Percentiles rank a stretch among this genome's conserved stretches.
Evolutionary conservation across 257 asterid genomes (phyloP).

Genomic region (Fraxinus quadrangulata): DNA sequence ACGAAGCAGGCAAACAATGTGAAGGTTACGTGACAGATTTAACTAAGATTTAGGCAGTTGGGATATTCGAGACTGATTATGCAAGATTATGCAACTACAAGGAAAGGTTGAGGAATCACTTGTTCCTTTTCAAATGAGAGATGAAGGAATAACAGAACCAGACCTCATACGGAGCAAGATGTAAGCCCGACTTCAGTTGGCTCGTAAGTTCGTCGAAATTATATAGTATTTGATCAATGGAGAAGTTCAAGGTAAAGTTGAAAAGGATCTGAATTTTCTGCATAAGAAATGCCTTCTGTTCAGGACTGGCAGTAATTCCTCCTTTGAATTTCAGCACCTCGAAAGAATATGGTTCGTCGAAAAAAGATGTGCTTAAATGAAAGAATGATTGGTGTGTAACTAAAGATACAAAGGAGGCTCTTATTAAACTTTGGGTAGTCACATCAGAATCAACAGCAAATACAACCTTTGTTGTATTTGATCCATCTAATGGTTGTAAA

Average conservation of each 20-base stretch:
- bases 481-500: constrained; percentile 39
- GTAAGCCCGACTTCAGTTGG: constrained; percentile 76
- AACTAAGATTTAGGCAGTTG: not conserved
- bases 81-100: not conserved
- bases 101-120: not conserved
- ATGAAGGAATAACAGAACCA: constrained; percentile 19
- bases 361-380: constrained; percentile 63
- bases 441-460: constrained; percentile 64
- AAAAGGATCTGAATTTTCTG: constrained; percentile 71
- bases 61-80: not conserved
- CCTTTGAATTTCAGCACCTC: constrained; percentile 86
- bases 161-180: constrained; percentile 79
- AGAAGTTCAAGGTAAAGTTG: constrained; percentile 93
- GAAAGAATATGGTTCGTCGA: constrained; percentile 74
- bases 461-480: constrained; percentile 70
- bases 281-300: constrained; percentile 77
- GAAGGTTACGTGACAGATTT: not conserved
- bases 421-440: constrained; percentile 58
- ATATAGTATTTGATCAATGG: constrained; percentile 62
- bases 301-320: constrained; percentile 84
- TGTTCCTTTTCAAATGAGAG: not conserved
- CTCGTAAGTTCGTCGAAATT: constrained; percentile 65
- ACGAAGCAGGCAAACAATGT: not conserved
- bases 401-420: constrained; percentile 41
- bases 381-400: constrained; percentile 44